These are phyloP conservation scores for Lentinula aciculospora DNA, from an alignment of 768 basidiomycete species.

Conservation along the genomic window DNA sequence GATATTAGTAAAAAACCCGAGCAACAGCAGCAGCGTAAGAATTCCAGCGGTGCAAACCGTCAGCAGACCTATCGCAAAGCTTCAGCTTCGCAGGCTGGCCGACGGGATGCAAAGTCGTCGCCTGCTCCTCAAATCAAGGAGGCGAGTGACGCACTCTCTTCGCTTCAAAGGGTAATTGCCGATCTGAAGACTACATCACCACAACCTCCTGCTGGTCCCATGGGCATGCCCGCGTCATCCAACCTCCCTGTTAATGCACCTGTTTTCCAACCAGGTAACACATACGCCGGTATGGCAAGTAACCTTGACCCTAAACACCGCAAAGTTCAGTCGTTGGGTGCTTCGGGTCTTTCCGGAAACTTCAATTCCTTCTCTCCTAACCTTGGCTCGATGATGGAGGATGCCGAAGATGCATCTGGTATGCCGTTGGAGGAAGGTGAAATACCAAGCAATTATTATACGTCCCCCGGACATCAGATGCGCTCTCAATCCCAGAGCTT, in stretches of 20 bases:
- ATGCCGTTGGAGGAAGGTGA: conserved; percentile 72
- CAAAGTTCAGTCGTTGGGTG: conserved; percentile 74
- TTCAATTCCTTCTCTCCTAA: conserved; percentile 74
- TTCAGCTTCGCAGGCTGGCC: conserved; percentile 49
- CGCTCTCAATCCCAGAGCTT: conserved; percentile 81
- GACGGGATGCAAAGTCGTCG: conserved; percentile 35
- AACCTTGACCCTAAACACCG: conserved; percentile 64
- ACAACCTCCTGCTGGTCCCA: conserved; percentile 35
- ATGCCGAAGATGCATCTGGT: conserved; percentile 57
- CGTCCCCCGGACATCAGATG: conserved; percentile 54
- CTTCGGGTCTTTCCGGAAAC: conserved; percentile 48
- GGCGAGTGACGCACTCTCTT: conserved; percentile 76
- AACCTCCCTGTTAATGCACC: conserved; percentile 64
- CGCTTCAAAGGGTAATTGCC: conserved; percentile 89
- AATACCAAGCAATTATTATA: conserved; percentile 53
- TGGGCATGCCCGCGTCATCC: conserved; percentile 41
- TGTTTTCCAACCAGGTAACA: conserved; percentile 67
- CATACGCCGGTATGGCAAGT: conserved; percentile 40
- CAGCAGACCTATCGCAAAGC: conserved; percentile 49
- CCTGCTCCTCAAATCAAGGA: conserved; percentile 54
- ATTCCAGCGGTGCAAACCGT: conserved; percentile 32
- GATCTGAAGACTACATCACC: conserved; percentile 87
- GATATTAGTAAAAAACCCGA: conserved; percentile 54
- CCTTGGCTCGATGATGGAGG: conserved; percentile 81
- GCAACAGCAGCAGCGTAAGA: conserved; percentile 49